Conservation (phyloP, 139 green algal genomes). For the Chlamydomonas schloesseri region DNA sequence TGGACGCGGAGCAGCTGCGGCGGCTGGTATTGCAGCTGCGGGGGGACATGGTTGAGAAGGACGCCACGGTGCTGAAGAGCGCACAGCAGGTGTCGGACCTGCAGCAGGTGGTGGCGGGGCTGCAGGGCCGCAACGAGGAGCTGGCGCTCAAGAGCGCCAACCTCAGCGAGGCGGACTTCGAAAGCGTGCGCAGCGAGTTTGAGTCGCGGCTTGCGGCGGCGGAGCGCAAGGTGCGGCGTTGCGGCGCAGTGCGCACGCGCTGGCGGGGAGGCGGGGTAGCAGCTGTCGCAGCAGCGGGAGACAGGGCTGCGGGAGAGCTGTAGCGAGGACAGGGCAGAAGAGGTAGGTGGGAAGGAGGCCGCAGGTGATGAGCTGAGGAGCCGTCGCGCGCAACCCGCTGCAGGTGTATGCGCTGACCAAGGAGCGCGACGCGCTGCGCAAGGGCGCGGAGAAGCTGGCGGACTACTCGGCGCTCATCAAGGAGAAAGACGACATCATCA, state of each 20-base stretch:
- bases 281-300: too few species aligned
- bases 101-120: conserved; percentile 58
- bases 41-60: conserved; percentile 55
- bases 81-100: conserved; percentile 57
- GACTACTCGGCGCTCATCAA: conserved; percentile 79
- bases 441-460: conserved; percentile 76
- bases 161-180: conserved; percentile 69
- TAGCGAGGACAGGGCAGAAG: too few species aligned
- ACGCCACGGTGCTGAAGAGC: conserved; percentile 75
- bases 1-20: conserved; percentile 6
- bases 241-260: too few species aligned
- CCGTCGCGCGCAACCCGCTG: too few species aligned
- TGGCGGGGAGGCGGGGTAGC: too few species aligned
- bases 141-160: conserved; percentile 67
- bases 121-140: conserved; percentile 81
- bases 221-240: conserved; percentile 53
- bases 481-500: conserved; percentile 95
- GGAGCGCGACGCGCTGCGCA: conserved; percentile 91
- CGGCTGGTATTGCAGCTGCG: conserved; percentile 54
- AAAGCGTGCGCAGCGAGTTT: conserved; percentile 67
- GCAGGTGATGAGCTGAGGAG: too few species aligned
- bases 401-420: conserved; percentile 93
- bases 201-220: conserved; percentile 65
- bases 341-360: too few species aligned
- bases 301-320: too few species aligned